Evolutionary conservation across 805 yeast species (phyloP), one percentile per base, ranked within the genome.

Genomic region (Candida nanaspora): DNA sequence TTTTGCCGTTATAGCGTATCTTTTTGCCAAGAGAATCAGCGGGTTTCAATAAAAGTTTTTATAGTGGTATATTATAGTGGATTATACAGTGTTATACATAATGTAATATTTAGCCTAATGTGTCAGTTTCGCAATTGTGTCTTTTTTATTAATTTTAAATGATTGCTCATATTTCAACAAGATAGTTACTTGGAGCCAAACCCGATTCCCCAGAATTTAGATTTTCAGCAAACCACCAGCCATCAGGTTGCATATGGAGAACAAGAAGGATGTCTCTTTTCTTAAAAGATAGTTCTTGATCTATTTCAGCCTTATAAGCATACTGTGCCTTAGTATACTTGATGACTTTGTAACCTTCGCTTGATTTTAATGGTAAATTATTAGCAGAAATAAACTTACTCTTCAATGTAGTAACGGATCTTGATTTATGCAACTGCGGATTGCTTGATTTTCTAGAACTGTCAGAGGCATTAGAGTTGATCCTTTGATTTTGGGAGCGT

Each of bases 181-280:
- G 49, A 44, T 71, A 80, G 50, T 80, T 80, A 50, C 82, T 74
- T 30, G 86, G 86, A 3, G 82, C 85, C 27, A 79, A 65, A 2
- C 86, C 86, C 14, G 69, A 56, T 26, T 61, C 62, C 2, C 64
- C 64, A 10, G 66, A 59, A 28, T 66, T 65, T 27, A 69, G 43
- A 18, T 76, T 75, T 49, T 80, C 86, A 26, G 77, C 78, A 49
- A 75, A 79, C 86, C 86, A 80, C 86, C 86, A 80, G 1, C 84
- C 84, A 48, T 80, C 86, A 19, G 78, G 80, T 53, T 79, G 84
- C 68, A 66, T 73, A 35, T 67, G 69, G 15, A 78, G 50, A 3
- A 80, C 73, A 41, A 76, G 59, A 37, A 80, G 53, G 3, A 70
- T 51, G 46, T 80, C 86, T 42, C 74, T 77, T 51, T 76, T 76